Base-by-base conservation (phyloP, 2,329 filamentous ascomycete genomes). In the Sporothrix brunneoviolacea region DNA sequence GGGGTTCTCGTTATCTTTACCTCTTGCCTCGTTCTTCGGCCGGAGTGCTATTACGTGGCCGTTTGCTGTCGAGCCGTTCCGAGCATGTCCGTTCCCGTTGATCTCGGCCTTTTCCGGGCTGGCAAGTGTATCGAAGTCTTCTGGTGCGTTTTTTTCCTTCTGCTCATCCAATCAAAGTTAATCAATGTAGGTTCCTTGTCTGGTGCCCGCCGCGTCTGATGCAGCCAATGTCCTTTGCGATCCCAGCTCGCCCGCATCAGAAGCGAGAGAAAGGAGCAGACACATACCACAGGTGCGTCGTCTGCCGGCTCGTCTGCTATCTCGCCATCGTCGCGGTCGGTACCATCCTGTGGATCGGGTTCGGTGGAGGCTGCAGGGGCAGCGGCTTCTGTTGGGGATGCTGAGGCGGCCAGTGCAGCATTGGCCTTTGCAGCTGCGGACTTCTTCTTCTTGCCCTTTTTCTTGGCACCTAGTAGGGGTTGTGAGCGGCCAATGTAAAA, bases 391-490 rank as follows among this genome's bases (percentile, higher is more conserved):
- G 44, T 28, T 33, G 57, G 28, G 16, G 61, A 57, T 60, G 57
- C 55, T 33, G 56, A 32, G 19, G 54, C 45, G 16, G 52, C 48
- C 16, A 48, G 33, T 24, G 45, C 40, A 53, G 54, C 48, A 44
- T 44, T 28, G 51, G 67, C 63, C 62, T 75, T 77, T 62, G 67
- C 68, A 39, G 69, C 69, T 58, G 73, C 77, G 8, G 54, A 45
- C 70, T 76, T 79, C 69, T 78, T 81, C 67, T 79, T 81, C 59
- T 75, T 80, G 60, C 72, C 75, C 62, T 72, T 75, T 68, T 77
- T 80, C 68, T 78, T 80, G 66, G 75, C 77, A 44, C 70, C 60
- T 59, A 22, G 37, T 40, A 39, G 39, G 33, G 32, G 39, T 9
- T 24, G 21, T 27, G 41, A 35, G 40, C 40, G 39, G 18, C 10